phyloP scores from a whole-genome alignment of 78 protist genomes.

The Dictyostelium intermedium region DNA sequence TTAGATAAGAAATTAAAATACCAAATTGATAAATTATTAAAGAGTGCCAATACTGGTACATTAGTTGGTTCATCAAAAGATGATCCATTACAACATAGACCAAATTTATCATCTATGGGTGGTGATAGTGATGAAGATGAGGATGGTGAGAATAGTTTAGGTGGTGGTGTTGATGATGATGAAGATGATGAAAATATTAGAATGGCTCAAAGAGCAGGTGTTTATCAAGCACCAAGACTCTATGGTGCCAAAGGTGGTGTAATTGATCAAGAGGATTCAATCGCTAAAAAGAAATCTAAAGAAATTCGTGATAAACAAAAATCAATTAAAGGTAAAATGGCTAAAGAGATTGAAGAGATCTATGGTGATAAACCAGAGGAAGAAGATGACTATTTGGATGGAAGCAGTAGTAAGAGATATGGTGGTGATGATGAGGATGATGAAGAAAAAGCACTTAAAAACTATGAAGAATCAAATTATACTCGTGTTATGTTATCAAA shows the following conservation, averaged over 20 bases:
- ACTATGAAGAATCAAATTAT: conserved; percentile 46
- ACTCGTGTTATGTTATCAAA: conserved; percentile 31
- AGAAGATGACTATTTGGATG: conserved; percentile 4
- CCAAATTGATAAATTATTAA: conserved; percentile 79
- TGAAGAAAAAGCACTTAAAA: not conserved
- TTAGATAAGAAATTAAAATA: conserved; percentile 84
- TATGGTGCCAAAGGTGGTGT: conserved; percentile 25
- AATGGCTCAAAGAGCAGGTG: conserved; percentile 16
- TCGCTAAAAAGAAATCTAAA: not conserved
- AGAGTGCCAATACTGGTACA: conserved; percentile 71
- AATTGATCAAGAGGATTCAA: not conserved
- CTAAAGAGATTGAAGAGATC: conserved; percentile 9
- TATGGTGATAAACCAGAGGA: conserved; percentile 69
- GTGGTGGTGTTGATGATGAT: not conserved
- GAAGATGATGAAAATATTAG: not conserved
- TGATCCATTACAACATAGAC: conserved; percentile 56
- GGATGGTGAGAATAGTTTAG: too few relatives aligned
- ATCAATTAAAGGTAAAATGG: conserved; percentile 12
- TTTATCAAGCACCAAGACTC: conserved; percentile 55
- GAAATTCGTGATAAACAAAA: not conserved
- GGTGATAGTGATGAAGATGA: conserved; percentile 5
- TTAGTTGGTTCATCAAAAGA: conserved; percentile 9
- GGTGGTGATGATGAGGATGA: not conserved
- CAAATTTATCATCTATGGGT: conserved; percentile 17
- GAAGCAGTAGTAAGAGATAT: not conserved